Evolutionary conservation across 2,329 filamentous ascomycete genomes (phyloP).

Genomic region (Celoporthe dispersa): DNA sequence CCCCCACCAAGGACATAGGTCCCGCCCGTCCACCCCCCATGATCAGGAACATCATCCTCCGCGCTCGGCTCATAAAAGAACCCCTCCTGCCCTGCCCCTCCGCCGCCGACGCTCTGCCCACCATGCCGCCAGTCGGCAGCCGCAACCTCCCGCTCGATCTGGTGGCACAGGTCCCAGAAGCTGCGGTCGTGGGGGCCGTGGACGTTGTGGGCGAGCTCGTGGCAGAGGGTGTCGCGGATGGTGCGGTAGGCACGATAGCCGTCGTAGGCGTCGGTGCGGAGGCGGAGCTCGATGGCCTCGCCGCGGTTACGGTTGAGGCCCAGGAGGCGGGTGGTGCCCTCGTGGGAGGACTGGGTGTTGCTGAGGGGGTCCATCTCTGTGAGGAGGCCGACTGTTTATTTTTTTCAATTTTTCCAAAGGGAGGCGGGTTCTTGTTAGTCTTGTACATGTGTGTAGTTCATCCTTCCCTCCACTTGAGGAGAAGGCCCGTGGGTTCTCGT

Average conservation of each 20-base stretch:
- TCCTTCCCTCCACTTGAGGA: background rate
- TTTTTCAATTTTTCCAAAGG: too few relatives aligned
- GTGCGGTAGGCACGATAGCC: slow-evolving; percentile 92
- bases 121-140: slow-evolving; percentile 76
- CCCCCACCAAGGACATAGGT: slow-evolving; percentile 73
- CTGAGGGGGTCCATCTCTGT: slow-evolving; percentile 94
- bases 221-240: slow-evolving; percentile 89
- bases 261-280: slow-evolving; percentile 93
- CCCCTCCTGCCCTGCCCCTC: slow-evolving; percentile 49
- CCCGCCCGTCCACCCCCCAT: slow-evolving; percentile 78
- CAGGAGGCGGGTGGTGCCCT: slow-evolving; percentile 74
- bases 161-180: slow-evolving; percentile 88
- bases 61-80: slow-evolving; percentile 61
- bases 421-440: too few relatives aligned
- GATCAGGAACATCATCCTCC: slow-evolving; percentile 63
- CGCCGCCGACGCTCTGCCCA: slow-evolving; percentile 68
- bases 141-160: slow-evolving; percentile 87
- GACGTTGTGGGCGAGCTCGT: slow-evolving; percentile 94
- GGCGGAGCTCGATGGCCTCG: slow-evolving; percentile 85
- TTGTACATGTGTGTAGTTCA: background rate
- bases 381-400: slow-evolving; percentile 72
- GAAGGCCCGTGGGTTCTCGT: background rate
- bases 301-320: slow-evolving; percentile 88
- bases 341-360: slow-evolving; percentile 73
- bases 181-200: slow-evolving; percentile 79